Percentiles rank a stretch among this genome's conserved stretches.
These are phyloP conservation scores for Durio zibethinus DNA, from an alignment of 345 rosid species.

Conservation along the genomic window DNA sequence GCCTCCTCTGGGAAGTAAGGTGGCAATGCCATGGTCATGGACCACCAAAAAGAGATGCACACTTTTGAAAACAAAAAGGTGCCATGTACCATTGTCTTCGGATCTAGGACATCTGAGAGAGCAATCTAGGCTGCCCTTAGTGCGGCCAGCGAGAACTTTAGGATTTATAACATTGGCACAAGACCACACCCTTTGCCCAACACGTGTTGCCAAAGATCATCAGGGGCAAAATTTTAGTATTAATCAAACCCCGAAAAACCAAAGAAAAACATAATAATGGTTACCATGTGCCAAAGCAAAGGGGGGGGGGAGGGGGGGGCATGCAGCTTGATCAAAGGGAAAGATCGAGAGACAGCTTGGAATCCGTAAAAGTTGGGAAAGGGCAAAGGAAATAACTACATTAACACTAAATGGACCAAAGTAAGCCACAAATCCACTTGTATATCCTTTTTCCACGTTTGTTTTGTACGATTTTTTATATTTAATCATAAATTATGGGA, in stretches of 20 bases:
- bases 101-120: slow-evolving; percentile 42
- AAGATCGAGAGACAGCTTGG: slow-evolving; percentile 36
- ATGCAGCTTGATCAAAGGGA: slow-evolving; percentile 6
- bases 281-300: slow-evolving; percentile 54
- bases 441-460: slow-evolving; percentile 34
- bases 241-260: background rate
- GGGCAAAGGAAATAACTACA: no score
- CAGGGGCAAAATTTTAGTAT: background rate
- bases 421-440: slow-evolving; percentile 29
- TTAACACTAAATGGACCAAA: slow-evolving; percentile 10
- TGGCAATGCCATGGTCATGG: background rate
- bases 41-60: background rate
- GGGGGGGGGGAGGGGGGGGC: no score
- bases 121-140: slow-evolving; percentile 14
- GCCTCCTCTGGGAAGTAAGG: background rate
- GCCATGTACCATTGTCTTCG: slow-evolving; percentile 33
- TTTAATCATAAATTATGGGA: slow-evolving; percentile 25
- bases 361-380: slow-evolving; percentile 27
- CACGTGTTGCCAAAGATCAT: slow-evolving; percentile 22
- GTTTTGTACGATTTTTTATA: slow-evolving; percentile 9
- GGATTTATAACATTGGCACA: no score
- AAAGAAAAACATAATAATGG: slow-evolving; percentile 21
- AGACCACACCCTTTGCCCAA: background rate
- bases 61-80: background rate
- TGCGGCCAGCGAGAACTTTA: slow-evolving; percentile 22